A percentile compares a stretch with the other conserved stretches of the same genome.
These are phyloP conservation scores for Scedosporium aurantiacum DNA, from an alignment of 2,329 filamentous ascomycete genomes.

Conservation along the genomic window DNA sequence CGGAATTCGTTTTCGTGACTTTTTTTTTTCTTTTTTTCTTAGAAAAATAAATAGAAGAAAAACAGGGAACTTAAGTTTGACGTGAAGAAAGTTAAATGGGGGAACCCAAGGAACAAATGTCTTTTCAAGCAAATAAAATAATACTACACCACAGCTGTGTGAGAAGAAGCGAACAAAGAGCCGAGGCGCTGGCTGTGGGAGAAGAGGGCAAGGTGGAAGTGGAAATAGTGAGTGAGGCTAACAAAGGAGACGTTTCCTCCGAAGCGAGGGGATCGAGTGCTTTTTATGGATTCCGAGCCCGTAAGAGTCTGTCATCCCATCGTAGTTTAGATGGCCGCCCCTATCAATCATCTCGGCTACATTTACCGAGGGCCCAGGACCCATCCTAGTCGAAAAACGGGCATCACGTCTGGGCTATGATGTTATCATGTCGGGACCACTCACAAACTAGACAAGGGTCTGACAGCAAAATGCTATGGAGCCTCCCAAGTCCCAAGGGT, in stretches of 20 bases:
- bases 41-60: background rate
- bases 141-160: conserved; percentile 4
- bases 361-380: background rate
- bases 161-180: background rate
- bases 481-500: background rate
- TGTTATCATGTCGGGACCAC: background rate
- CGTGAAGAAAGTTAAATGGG: background rate
- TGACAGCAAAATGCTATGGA: background rate
- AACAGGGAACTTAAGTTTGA: background rate
- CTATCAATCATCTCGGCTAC: background rate
- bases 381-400: background rate
- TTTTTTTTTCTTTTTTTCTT: background rate
- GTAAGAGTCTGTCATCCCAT: background rate
- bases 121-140: background rate
- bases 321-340: background rate
- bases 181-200: background rate
- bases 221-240: background rate
- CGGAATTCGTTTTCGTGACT: background rate
- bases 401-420: background rate
- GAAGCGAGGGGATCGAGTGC: background rate
- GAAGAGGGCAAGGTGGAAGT: background rate
- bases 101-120: background rate
- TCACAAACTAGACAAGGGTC: background rate
- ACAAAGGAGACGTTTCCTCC: background rate
- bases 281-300: background rate